Percentiles rank a stretch among this genome's conserved stretches.
Conservation (phyloP, 768 basidiomycete species). For the Naganishia friedmannii region DNA sequence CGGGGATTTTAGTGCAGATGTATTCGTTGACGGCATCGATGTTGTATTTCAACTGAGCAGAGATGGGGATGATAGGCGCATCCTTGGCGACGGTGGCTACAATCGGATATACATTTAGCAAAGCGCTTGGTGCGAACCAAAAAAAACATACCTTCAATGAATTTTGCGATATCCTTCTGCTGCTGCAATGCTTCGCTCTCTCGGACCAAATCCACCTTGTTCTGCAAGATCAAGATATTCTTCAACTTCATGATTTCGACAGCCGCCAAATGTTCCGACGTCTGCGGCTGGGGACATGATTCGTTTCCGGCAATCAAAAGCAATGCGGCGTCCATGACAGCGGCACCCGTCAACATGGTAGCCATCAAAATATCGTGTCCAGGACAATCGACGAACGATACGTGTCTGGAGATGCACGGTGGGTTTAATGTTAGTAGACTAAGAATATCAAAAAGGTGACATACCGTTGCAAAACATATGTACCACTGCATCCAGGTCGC, state of each 20-base stretch:
- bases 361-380: conserved; percentile 99
- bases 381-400: conserved; percentile 93
- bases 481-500: conserved; percentile 80
- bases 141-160: conserved; percentile 76
- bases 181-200: conserved; percentile 92
- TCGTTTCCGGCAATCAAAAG: conserved; percentile 96
- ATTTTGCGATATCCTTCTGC: conserved; percentile 89
- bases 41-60: conserved; percentile 97
- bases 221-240: conserved; percentile 95
- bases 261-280: conserved; percentile 95
- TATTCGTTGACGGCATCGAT: conserved; percentile 99
- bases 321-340: conserved; percentile 98
- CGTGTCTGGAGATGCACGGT: conserved; percentile 58
- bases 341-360: conserved; percentile 99
- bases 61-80: conserved; percentile 97
- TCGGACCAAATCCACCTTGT: conserved; percentile 98
- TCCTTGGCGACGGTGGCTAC: conserved; percentile 92
- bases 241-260: conserved; percentile 99
- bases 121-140: not conserved
- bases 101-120: not conserved
- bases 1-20: conserved; percentile 93
- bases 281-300: conserved; percentile 98
- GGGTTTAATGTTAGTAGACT: not conserved
- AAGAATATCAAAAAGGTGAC: conserved; percentile 7
- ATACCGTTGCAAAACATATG: conserved; percentile 80